Conservation (phyloP, 805 yeast species). For the Alloascoidea hylecoeti region DNA sequence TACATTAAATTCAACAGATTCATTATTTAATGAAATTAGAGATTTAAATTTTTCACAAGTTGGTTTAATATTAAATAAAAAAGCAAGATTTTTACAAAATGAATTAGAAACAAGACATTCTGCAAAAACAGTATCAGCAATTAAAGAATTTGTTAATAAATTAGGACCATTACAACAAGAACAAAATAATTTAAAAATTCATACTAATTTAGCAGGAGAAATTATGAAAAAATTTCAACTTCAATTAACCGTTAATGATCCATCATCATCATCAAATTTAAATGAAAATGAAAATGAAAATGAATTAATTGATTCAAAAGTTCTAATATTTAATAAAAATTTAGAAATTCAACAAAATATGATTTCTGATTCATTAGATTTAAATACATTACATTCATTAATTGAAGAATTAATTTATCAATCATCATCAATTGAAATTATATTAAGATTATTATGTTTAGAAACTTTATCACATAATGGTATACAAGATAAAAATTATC, state of each 20-base stretch:
- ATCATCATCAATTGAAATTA: slow-evolving; percentile 23
- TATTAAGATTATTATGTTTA: slow-evolving; percentile 40
- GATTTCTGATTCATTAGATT: slow-evolving; percentile 34
- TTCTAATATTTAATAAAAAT: slow-evolving; percentile 23
- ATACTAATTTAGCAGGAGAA: slow-evolving; percentile 10
- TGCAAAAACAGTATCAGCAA: slow-evolving; percentile 45
- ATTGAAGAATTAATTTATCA: slow-evolving; percentile 37
- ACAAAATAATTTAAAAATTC: slow-evolving; percentile 14
- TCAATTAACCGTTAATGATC: slow-evolving; percentile 13
- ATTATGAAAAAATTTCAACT: slow-evolving; percentile 12
- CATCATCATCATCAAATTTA: slow-evolving; percentile 10
- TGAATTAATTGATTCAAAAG: slow-evolving; percentile 12
- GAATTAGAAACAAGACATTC: slow-evolving; percentile 49
- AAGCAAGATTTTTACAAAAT: slow-evolving; percentile 58
- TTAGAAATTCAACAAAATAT: slow-evolving; percentile 61
- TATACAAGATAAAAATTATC: slow-evolving; percentile 47
- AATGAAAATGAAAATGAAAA: slow-evolving; percentile 10
- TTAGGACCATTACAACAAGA: slow-evolving; percentile 13
- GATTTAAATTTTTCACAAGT: slow-evolving; percentile 67
- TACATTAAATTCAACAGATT: slow-evolving; percentile 22
- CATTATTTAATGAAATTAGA: slow-evolving; percentile 35
- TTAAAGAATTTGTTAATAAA: slow-evolving; percentile 58
- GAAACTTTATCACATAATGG: slow-evolving; percentile 58
- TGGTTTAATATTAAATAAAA: slow-evolving; percentile 54
- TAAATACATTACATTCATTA: slow-evolving; percentile 19